A percentile compares a stretch with the other conserved stretches of the same genome.
These are phyloP conservation scores for Rhizoclosmatium sp. DNA, from an alignment of 192 early-diverging fungal species.

Conservation along the genomic window DNA sequence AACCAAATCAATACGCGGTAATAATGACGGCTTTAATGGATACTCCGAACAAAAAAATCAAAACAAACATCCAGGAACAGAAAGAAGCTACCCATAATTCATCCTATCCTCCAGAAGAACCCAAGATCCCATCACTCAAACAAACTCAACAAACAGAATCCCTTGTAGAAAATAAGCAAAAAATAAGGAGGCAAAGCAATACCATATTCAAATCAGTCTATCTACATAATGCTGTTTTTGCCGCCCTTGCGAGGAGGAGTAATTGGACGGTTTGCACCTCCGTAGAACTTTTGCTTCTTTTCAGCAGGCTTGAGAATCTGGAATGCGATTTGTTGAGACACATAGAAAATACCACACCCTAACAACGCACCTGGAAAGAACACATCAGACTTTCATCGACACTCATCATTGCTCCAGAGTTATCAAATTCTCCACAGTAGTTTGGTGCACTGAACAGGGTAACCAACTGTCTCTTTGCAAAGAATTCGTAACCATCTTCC, in stretches of 20 bases:
- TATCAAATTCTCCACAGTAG: constrained; percentile 86
- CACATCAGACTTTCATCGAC: constrained; percentile 77
- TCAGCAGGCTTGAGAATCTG: constrained; percentile 97
- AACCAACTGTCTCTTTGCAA: constrained; percentile 94
- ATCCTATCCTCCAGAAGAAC: no score
- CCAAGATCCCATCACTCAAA: no score
- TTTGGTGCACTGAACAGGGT: constrained; percentile 98
- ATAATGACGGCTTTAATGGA: no score
- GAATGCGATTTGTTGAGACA: not conserved
- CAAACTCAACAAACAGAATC: not conserved
- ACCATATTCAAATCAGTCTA: not conserved
- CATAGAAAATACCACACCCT: not conserved
- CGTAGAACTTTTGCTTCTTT: constrained; percentile 87
- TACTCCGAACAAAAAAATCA: no score
- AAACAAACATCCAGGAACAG: no score
- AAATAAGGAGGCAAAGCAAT: not conserved
- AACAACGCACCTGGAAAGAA: constrained; percentile 61
- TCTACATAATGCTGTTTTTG: constrained; percentile 38
- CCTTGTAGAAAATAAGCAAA: not conserved
- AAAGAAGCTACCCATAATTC: no score
- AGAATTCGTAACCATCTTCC: constrained; percentile 99
- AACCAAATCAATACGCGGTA: no score
- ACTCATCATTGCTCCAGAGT: constrained; percentile 76
- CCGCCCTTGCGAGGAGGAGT: constrained; percentile 73
- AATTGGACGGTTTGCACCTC: constrained; percentile 71